Base-by-base conservation (phyloP, 768 basidiomycete genomes). In the Russula dissimulans region DNA sequence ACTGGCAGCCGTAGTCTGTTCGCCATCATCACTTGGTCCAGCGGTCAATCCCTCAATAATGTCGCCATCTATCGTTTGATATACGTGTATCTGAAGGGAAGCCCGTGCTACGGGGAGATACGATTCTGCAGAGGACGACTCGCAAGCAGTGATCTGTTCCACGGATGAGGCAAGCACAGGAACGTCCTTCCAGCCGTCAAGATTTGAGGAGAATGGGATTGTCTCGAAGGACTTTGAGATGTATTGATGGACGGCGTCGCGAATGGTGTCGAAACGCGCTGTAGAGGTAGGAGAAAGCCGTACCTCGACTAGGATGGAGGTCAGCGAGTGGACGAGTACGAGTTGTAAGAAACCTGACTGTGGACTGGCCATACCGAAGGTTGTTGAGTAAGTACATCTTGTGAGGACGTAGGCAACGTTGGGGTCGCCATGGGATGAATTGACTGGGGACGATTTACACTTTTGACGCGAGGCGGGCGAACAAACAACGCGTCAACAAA, bases 1-100 rank as follows among this genome's bases (percentile, higher is more conserved):
- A 59, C 82, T 89, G 1, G 95, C 97, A 11, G 95, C 91, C 76
- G 87, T 87, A 0, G 91, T 84, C 61, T 87, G 84, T 46, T 85
- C 89, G 22, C 77, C 79, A 22, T 88, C 88, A 32, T 79, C 79
- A 52, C 76, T 72, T 1, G 68, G 75, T 61, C 77, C 69, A 69
- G 76, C 76, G 45, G 82, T 78, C 65, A 91, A 89, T 62, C 95
- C 91, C 68, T 88, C 85, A 46, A 84, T 81, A 0, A 80, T 75
- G 60, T 89, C 85, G 1, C 77, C 73, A 57, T 87, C 83, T 0
- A 80, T 79, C 10, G 89, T 85, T 60, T 93, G 87, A 69, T 97
- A 99, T 14, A 97, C 83, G 68, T 99, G 91, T 56, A 97, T 84
- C 64, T 90, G 83, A 41, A 95, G 78, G 8, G 73, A 71, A 54